phyloP scores from a whole-genome alignment of 495 filamentous ascomycete species.

The Cryomyces antarcticus region DNA sequence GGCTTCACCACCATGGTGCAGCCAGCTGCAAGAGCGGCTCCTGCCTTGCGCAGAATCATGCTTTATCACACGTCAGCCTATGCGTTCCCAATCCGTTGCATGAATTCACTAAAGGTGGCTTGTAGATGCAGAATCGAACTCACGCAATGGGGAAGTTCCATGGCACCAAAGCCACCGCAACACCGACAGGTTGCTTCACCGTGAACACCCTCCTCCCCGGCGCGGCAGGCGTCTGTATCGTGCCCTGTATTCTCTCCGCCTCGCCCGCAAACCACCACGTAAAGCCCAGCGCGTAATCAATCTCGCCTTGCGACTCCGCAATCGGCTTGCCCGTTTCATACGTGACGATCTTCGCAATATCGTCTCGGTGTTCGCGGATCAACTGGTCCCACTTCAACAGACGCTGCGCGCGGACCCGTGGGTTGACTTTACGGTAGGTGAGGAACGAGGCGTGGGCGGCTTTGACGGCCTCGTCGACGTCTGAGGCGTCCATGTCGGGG shows the following conservation, averaged over 20 bases:
- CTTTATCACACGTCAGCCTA: no score
- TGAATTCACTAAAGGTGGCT: no score
- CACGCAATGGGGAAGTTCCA: slow-evolving; percentile 31
- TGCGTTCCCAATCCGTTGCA: no score
- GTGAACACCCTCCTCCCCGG: slow-evolving; percentile 46
- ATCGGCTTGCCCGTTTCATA: slow-evolving; percentile 30
- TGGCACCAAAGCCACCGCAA: slow-evolving; percentile 41
- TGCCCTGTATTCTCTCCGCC: slow-evolving; percentile 47
- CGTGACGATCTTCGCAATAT: slow-evolving; percentile 26
- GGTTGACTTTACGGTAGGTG: slow-evolving; percentile 37
- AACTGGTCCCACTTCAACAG: slow-evolving; percentile 30
- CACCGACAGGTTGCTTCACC: slow-evolving; percentile 49
- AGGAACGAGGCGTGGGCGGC: slow-evolving; percentile 39
- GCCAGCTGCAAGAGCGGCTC: slow-evolving; percentile 48
- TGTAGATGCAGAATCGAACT: no score
- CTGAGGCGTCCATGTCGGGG: slow-evolving; percentile 36
- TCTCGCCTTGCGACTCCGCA: slow-evolving; percentile 24
- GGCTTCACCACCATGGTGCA: slow-evolving; percentile 29
- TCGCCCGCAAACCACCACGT: slow-evolving; percentile 36
- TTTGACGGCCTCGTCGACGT: slow-evolving; percentile 39
- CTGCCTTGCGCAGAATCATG: slow-evolving; percentile 50
- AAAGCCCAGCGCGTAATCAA: slow-evolving; percentile 27
- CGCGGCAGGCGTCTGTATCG: slow-evolving; percentile 30
- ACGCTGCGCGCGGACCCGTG: slow-evolving; percentile 38
- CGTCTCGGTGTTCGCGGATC: slow-evolving; percentile 21